Evolutionary conservation across 2,329 filamentous ascomycete genomes (phyloP).

Genomic region (Botrytis fabae): DNA sequence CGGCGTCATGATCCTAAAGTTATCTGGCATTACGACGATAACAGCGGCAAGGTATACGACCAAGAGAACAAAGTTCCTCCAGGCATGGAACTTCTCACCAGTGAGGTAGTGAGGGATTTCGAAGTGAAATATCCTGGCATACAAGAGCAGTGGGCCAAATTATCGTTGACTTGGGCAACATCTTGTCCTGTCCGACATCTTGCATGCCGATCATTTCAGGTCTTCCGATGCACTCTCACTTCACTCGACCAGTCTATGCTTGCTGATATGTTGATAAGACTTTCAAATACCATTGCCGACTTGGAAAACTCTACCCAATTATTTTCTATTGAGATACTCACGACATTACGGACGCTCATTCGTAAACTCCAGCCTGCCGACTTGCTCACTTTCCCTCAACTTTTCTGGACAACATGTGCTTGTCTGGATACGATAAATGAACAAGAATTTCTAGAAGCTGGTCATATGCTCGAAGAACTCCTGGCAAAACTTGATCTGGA

Average conservation of each 20-base stretch:
- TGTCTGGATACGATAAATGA: conserved; percentile 97
- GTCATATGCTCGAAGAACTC: conserved; percentile 88
- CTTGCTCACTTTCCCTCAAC: conserved; percentile 84
- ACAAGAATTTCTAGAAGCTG: conserved; percentile 85
- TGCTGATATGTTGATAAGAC: conserved; percentile 89
- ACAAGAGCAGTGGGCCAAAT: conserved; percentile 85
- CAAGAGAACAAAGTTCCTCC: conserved; percentile 78
- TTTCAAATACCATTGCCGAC: conserved; percentile 96
- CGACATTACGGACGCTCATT: conserved; percentile 89
- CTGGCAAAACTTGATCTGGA: conserved; percentile 81
- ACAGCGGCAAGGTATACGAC: conserved; percentile 73
- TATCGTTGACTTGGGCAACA: conserved; percentile 92
- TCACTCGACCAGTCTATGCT: conserved; percentile 92
- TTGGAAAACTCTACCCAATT: conserved; percentile 93
- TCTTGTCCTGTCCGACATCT: conserved; percentile 94
- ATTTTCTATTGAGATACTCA: conserved; percentile 97
- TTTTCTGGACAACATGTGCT: conserved; percentile 97
- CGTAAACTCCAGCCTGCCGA: conserved; percentile 77
- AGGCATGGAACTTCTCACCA: conserved; percentile 82
- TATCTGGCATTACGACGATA: conserved; percentile 93
- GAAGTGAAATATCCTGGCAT: conserved; percentile 80
- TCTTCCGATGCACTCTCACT: conserved; percentile 91
- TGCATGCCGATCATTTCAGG: conserved; percentile 94
- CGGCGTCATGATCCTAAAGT: conserved; percentile 81
- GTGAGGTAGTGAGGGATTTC: conserved; percentile 82